These are phyloP conservation scores for Fusarium zealandicum DNA, from an alignment of 2,329 filamentous ascomycete genomes.

Conservation along the genomic window DNA sequence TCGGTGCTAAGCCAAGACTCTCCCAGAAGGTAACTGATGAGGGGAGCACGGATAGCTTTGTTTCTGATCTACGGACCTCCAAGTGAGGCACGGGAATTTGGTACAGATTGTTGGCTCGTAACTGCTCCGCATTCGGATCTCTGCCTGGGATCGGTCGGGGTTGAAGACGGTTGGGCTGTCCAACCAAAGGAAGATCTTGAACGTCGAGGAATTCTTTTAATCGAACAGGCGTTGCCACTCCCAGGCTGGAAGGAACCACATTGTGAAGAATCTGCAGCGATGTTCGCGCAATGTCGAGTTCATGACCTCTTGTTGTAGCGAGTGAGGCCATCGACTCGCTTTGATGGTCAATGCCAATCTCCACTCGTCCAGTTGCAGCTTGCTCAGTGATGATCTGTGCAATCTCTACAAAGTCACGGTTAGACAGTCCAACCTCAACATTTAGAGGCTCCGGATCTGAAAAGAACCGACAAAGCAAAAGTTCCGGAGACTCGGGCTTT, in stretches of 20 bases:
- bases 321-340: slow-evolving; percentile 32
- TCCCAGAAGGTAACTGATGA: slow-evolving; percentile 84
- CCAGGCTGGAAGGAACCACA: slow-evolving; percentile 55
- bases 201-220: slow-evolving; percentile 62
- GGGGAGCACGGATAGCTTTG: slow-evolving; percentile 75
- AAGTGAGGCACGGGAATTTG: slow-evolving; percentile 73
- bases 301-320: slow-evolving; percentile 49
- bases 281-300: slow-evolving; percentile 54
- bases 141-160: slow-evolving; percentile 55
- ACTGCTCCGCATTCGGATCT: slow-evolving; percentile 53
- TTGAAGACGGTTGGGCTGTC: slow-evolving; percentile 60
- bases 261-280: slow-evolving; percentile 58
- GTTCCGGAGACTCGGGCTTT: slow-evolving; percentile 56
- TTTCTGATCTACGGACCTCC: slow-evolving; percentile 73
- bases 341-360: slow-evolving; percentile 41
- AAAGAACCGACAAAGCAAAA: slow-evolving; percentile 63
- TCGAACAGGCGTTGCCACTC: slow-evolving; percentile 47
- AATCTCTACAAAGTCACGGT: slow-evolving; percentile 69
- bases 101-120: slow-evolving; percentile 63
- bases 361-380: slow-evolving; percentile 61
- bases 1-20: slow-evolving; percentile 75
- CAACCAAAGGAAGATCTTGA: slow-evolving; percentile 62
- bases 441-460: slow-evolving; percentile 64
- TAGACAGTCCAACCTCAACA: slow-evolving; percentile 55
- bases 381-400: slow-evolving; percentile 78